Conservation (phyloP, 208 protist species). For the Trypanosoma cruzi region DNA sequence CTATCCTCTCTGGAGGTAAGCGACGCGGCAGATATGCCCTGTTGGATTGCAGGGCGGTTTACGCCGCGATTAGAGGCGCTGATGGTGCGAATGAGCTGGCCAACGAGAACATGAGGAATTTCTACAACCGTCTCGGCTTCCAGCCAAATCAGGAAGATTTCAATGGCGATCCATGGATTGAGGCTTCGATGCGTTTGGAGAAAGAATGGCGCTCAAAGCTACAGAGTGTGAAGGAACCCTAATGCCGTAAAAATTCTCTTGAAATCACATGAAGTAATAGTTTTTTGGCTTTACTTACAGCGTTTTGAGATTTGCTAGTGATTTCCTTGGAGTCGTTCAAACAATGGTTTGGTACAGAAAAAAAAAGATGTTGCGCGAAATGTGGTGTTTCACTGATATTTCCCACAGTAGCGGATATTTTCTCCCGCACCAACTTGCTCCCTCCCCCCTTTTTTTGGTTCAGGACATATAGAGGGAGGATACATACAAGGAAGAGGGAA, state of each 20-base stretch:
- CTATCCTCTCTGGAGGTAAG: background rate
- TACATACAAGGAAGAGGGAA: background rate
- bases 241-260: too few species aligned
- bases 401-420: background rate
- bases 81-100: background rate
- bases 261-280: too few species aligned
- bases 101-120: background rate
- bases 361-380: too few species aligned
- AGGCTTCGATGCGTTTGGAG: conserved; percentile 5
- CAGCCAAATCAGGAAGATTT: background rate
- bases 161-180: conserved; percentile 4
- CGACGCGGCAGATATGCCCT: background rate
- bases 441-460: background rate
- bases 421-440: background rate
- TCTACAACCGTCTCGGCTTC: conserved; percentile 5
- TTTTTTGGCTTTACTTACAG: too few species aligned
- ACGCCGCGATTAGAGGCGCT: background rate
- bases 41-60: conserved; percentile 4
- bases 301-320: too few species aligned
- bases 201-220: conserved; percentile 15
- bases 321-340: too few species aligned
- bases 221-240: conserved; percentile 1
- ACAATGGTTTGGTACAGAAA: too few species aligned
- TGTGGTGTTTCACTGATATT: background rate
- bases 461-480: background rate